Evolutionary conservation across 805 yeast species (phyloP), one percentile per base, ranked within the genome.

Genomic region (Yamadazyma tumulicola): DNA sequence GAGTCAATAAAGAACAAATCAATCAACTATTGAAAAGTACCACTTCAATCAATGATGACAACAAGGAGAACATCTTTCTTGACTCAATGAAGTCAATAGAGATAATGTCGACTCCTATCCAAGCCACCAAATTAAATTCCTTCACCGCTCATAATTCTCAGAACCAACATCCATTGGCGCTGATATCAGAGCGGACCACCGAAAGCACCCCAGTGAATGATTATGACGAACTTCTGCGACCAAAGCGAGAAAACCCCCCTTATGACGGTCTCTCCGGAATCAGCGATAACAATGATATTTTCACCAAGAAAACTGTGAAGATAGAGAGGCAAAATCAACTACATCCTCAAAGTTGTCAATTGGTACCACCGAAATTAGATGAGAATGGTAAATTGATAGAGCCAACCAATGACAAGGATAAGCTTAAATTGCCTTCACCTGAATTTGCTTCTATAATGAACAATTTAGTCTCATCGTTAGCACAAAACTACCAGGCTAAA

Each of bases 401-500:
- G 14, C 32, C 21, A 18, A 42, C 40, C 15, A 46, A 49, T 9
- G 40, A 46, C 4, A 49, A 34, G 5, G 53, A 18, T 44, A 2
- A 23, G 20, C 15, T 9, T 8, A 42, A 46, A 22, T 40, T 65
- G 26, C 60, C 58, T 13, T 48, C 56, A 47, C 35, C 43, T 15
- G 72, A 67, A 41, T 49, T 65, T 26, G 47, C 62, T 15, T 39
- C 55, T 1, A 65, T 67, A 64, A 41, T 66, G 13, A 42, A 43
- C 20, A 59, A 61, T 5, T 58, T 77, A 54, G 67, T 79, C 1
- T 61, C 64, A 34, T 69, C 75, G n/a, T 59, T 80, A 33, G 43
- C 72, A 15, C 73, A 68, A 13, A 62, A 72, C n/a, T 85, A 79
- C 51, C 79, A 77, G 32, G 54, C 63, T 13, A 59, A 75, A 27